These are phyloP conservation scores for Ceratobasidium papillatum DNA, from an alignment of 1,284 basidiomycete genomes.

Conservation along the genomic window DNA sequence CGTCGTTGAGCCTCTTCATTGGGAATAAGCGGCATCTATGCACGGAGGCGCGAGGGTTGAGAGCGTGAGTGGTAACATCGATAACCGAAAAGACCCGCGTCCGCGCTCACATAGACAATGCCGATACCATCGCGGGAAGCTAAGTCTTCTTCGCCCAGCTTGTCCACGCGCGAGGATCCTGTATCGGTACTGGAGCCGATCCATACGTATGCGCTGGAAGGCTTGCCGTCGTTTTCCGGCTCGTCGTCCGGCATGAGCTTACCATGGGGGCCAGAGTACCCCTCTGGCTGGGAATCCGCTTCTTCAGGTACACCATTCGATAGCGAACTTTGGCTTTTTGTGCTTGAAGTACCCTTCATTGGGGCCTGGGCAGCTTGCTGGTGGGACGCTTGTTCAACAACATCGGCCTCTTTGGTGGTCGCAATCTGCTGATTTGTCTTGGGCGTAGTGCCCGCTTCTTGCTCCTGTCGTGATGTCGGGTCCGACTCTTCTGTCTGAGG, in stretches of 20 bases:
- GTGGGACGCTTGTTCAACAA: constrained; percentile 46
- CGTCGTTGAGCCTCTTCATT: constrained; percentile 47
- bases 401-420: constrained; percentile 47
- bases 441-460: neutral
- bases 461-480: constrained; percentile 37
- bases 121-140: constrained; percentile 54
- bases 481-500: constrained; percentile 40
- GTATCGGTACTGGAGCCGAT: constrained; percentile 53
- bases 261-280: neutral
- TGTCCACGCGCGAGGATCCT: constrained; percentile 51
- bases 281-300: neutral
- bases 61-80: neutral
- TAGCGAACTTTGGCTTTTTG: neutral
- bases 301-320: neutral
- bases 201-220: constrained; percentile 54
- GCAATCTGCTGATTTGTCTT: constrained; percentile 44
- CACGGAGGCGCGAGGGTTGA: neutral
- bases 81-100: neutral
- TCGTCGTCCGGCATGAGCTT: neutral
- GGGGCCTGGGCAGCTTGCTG: constrained; percentile 22
- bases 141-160: constrained; percentile 54
- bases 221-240: constrained; percentile 8
- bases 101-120: constrained; percentile 49
- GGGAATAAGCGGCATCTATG: constrained; percentile 52
- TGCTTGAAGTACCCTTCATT: neutral